Base-by-base conservation (phyloP, 768 basidiomycete genomes). In the Russula vinacea region DNA sequence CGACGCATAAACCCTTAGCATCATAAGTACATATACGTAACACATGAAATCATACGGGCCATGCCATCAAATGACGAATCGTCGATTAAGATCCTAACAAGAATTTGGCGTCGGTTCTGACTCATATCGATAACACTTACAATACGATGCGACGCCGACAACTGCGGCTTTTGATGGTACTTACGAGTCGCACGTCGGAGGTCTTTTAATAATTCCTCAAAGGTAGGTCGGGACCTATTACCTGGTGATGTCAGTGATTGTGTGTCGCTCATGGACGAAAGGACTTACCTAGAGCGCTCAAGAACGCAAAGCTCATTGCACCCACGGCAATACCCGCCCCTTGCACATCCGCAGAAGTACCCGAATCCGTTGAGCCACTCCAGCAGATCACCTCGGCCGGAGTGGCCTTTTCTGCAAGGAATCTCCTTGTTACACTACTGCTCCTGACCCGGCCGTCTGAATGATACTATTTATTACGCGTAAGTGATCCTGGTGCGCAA, bases 291-390 rank as follows among this genome's bases (percentile, higher is more conserved):
- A 69, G 40, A 33, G 47, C 66, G 35, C 33, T 69, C 51, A 69
- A 35, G 51, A 69, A 68, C 19, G 67, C 68, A 42, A 64, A 65
- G 62, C 68, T 69, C 68, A 69, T 69, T 26, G 68, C 68, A 35
- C 68, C 68, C 33, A 69, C 68, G 3, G 66, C 58, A 14, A 69
- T 53, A 29, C 66, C 62, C 4, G 57, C 63, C 22, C 42, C 55
- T 0, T 53, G 40, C 39, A 58, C 49, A 44, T 64, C 68, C 8
- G 52, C 49, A 10, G 66, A 33, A n/a, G 59, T 62, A 33, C 61
- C 62, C 19, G 67, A 33, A 62, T 69, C 68, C 13, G 58, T 44
- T 32, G 60, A 57, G 29, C 68, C 68, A n/a, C 68, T 69, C 68
- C 68, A 69, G 37, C 68, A 69, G 9, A 69, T 61, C 40, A 69